These are phyloP conservation scores for Microbotryum saponariae DNA, from an alignment of 1,284 basidiomycete species.

Conservation along the genomic window DNA sequence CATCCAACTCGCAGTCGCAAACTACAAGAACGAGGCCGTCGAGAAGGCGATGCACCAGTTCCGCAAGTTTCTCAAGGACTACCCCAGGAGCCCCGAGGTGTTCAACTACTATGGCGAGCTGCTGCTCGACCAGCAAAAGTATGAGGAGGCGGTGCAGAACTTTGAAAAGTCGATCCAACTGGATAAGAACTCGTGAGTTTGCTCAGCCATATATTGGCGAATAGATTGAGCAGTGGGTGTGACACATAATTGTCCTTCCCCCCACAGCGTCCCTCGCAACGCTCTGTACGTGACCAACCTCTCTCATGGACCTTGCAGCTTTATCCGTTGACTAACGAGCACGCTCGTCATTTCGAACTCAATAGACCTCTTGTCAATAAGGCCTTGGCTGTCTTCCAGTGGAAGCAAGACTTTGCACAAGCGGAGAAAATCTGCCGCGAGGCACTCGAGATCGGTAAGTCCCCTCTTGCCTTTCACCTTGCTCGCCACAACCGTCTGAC, in stretches of 20 bases:
- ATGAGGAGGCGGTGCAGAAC: conserved; percentile 84
- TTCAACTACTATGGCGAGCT: conserved; percentile 74
- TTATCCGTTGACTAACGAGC: conserved; percentile 53
- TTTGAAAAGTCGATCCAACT: conserved; percentile 90
- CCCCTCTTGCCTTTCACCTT: neutral
- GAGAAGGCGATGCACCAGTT: conserved; percentile 82
- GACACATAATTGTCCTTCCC: conserved; percentile 16
- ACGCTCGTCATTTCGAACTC: conserved; percentile 48
- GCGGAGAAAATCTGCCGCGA: conserved; percentile 82
- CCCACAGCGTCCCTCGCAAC: conserved; percentile 28
- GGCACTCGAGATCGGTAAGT: conserved; percentile 62
- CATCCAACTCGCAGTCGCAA: conserved; percentile 93
- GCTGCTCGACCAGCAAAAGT: conserved; percentile 83
- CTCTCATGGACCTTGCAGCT: neutral
- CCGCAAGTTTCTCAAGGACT: conserved; percentile 49
- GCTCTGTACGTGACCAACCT: conserved; percentile 21
- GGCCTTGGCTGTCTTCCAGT: conserved; percentile 89
- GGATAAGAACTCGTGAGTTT: conserved; percentile 57
- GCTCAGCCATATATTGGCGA: neutral
- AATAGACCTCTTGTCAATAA: conserved; percentile 81
- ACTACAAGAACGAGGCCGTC: conserved; percentile 80
- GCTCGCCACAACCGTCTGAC: neutral
- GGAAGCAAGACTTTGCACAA: conserved; percentile 77
- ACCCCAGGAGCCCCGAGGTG: conserved; percentile 23
- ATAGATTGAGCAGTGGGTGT: conserved; percentile 4